Evolutionary conservation across 805 yeast species (phyloP).

Genomic region (Isabelozyma heimii): DNA sequence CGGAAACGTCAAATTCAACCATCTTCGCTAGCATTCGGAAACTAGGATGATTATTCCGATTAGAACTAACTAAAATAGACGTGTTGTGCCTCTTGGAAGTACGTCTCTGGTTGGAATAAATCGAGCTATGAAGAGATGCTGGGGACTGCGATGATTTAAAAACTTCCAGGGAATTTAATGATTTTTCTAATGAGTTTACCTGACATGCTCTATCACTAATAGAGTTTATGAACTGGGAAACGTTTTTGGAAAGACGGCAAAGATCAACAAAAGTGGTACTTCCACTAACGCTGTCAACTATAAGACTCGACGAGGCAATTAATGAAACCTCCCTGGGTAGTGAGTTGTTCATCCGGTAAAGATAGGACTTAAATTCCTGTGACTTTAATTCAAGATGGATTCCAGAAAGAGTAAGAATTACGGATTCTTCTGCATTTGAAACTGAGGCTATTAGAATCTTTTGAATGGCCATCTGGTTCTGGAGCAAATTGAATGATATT

Average conservation of each 20-base stretch:
- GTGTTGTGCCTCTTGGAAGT: constrained; percentile 8
- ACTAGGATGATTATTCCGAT: constrained; percentile 38
- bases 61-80: constrained; percentile 19
- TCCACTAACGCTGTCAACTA: constrained; percentile 11
- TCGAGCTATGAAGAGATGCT: constrained; percentile 4
- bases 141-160: neutral
- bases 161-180: neutral
- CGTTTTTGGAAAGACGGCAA: constrained; percentile 5
- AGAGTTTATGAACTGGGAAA: constrained; percentile 5
- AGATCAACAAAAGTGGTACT: constrained; percentile 8
- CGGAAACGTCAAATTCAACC: constrained; percentile 12
- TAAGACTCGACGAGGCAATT: constrained; percentile 12
- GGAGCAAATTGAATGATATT: constrained; percentile 37
- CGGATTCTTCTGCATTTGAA: constrained; percentile 4
- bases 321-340: constrained; percentile 16
- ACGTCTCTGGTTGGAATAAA: constrained; percentile 10
- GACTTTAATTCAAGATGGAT: constrained; percentile 24
- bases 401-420: constrained; percentile 18
- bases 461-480: constrained; percentile 29
- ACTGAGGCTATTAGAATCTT: constrained; percentile 22
- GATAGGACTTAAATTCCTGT: constrained; percentile 21
- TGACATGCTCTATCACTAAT: neutral
- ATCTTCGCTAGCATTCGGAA: constrained; percentile 24
- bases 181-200: constrained; percentile 12
- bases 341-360: constrained; percentile 9